Evolutionary conservation across 306 rosid species (phyloP), one percentile per base, ranked within the genome.

Genomic region (Dalbergia cultrata): DNA sequence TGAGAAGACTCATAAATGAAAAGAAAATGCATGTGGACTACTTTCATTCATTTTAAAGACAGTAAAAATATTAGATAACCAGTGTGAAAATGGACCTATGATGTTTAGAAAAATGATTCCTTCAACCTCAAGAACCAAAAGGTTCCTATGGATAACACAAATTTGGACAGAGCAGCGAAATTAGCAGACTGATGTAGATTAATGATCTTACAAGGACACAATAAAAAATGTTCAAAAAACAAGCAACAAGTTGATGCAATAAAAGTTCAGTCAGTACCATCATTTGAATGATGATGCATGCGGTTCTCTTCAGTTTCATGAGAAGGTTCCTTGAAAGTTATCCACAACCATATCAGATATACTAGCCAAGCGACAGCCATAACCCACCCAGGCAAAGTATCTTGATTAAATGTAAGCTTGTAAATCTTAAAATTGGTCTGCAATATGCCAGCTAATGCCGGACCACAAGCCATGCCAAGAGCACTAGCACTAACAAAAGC

Each of bases 401-500:
- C 67, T 83, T 90, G 88, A 82, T 96, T 90, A 85, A 93, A 90
- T 43, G 99, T 93, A 70, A 96, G 85, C 82, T 88, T 92, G 86
- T 80, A 89, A 86, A 96, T 83, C 88, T 87, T 92, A 79, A 96
- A 93, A 43, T 93, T 39, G 8, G 79, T 93, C 85, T 96, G 99
- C 80, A 96, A 95, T 60, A 93, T 63, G 71, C 97, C 99, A 75
- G 97, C 99, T 60, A 96, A 85, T 60, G 98, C 99, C 76, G 99
- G 99, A 84, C 99, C 99, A 78, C 97, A 90, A 77, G 99, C 99
- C 99, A 96, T 96, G 85, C 99, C 99, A 49, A 96, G 97, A 79
- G 99, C 99, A 60, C 99, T 96, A 16, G 98, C 98, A 85, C 99
- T 96, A 49, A 96, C 99, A 84, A 96, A 96, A 76, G 91, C 99